These are phyloP conservation scores for Cladosporium halotolerans DNA, from an alignment of 2,329 filamentous ascomycete species.

Conservation along the genomic window DNA sequence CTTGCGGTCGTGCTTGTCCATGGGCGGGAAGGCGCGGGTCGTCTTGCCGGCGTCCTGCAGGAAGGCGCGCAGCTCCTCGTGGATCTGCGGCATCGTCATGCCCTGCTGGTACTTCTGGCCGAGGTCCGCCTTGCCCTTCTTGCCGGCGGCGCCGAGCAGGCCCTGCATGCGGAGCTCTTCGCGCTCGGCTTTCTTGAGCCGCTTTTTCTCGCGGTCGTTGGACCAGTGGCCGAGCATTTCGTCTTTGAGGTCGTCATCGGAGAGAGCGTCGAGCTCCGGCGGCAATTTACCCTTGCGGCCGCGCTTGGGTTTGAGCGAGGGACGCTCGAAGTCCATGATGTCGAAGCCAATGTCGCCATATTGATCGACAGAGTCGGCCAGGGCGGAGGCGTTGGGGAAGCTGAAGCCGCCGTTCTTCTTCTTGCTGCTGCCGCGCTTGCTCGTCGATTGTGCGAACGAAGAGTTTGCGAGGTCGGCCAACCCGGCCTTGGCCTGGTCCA, in stretches of 20 bases:
- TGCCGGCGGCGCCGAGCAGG: slow-evolving; percentile 30
- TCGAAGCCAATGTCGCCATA: slow-evolving; percentile 70
- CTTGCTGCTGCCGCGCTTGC: slow-evolving; percentile 12
- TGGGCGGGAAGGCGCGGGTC: slow-evolving; percentile 72
- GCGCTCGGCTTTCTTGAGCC: slow-evolving; percentile 41
- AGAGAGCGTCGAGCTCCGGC: slow-evolving; percentile 33
- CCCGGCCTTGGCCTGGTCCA: slow-evolving; percentile 26
- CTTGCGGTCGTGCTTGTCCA: slow-evolving; percentile 72
- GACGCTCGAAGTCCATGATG: slow-evolving; percentile 74
- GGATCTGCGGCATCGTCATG: slow-evolving; percentile 64
- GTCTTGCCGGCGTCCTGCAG: slow-evolving; percentile 55
- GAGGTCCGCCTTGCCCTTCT: slow-evolving; percentile 43
- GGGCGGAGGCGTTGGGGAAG: slow-evolving; percentile 50
- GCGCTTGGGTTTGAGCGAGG: slow-evolving; percentile 58
- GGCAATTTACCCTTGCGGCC: slow-evolving; percentile 49
- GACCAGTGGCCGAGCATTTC: slow-evolving; percentile 37
- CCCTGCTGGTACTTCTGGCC: slow-evolving; percentile 66
- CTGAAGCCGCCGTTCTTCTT: slow-evolving; percentile 23
- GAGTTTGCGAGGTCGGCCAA: slow-evolving; percentile 24
- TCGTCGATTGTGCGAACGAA: not conserved
- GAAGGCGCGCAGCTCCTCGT: slow-evolving; percentile 66
- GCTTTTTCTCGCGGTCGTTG: slow-evolving; percentile 41
- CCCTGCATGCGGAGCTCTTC: slow-evolving; percentile 41
- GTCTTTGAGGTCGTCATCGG: slow-evolving; percentile 39
- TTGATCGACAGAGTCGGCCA: slow-evolving; percentile 55